These are phyloP conservation scores for Polytrichum formosum DNA, from an alignment of 225 moss, liverwort and hornwort species.

Conservation along the genomic window DNA sequence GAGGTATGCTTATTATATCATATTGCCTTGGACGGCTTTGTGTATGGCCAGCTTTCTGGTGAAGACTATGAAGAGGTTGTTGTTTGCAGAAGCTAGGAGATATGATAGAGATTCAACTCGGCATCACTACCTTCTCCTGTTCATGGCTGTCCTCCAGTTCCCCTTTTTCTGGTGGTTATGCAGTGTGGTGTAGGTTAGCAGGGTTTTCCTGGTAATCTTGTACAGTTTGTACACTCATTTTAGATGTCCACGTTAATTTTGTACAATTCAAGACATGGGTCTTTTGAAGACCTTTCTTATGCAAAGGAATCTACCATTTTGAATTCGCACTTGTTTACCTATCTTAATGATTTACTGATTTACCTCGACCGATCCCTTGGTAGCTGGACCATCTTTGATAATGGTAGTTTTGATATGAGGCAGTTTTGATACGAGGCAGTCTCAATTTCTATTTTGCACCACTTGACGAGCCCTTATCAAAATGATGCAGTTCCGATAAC, in stretches of 20 bases:
- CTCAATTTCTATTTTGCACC: too few relatives aligned
- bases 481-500: too few relatives aligned
- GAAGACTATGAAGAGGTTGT: constrained; percentile 89
- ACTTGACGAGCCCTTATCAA: too few relatives aligned
- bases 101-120: constrained; percentile 91
- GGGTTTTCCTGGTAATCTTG: constrained; percentile 13
- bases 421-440: too few relatives aligned
- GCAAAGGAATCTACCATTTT: too few relatives aligned
- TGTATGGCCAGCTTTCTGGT: constrained; percentile 91
- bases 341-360: too few relatives aligned
- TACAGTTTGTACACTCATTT: constrained; percentile 1
- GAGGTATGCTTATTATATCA: constrained; percentile 63
- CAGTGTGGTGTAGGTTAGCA: constrained; percentile 19
- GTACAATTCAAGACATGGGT: too few relatives aligned
- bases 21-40: constrained; percentile 70
- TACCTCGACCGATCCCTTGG: too few relatives aligned
- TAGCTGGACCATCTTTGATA: too few relatives aligned
- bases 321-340: too few relatives aligned
- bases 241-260: neutral
- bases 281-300: too few relatives aligned
- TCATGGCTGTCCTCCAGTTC: constrained; percentile 78
- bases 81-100: constrained; percentile 90
- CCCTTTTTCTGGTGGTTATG: constrained; percentile 85
- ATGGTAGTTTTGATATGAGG: too few relatives aligned
- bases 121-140: constrained; percentile 83